Conservation (phyloP, 257 asterid species). For the Pogostemon cablin region DNA sequence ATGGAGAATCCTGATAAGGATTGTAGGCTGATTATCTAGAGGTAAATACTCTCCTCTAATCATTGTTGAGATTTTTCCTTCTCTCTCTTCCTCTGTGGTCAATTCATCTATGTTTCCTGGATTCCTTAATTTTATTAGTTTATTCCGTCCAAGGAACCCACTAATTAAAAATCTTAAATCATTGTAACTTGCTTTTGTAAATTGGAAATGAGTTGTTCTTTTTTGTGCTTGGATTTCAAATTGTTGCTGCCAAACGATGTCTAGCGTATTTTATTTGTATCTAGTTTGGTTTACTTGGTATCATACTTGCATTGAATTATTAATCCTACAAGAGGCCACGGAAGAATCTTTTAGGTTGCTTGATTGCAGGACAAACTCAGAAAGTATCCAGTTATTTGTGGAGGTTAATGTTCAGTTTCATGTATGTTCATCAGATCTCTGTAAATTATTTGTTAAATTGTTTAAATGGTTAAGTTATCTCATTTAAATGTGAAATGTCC, state of each 20-base stretch:
- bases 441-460: not conserved
- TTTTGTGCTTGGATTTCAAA: constrained; percentile 1
- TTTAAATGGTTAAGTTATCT: not conserved
- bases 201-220: not conserved
- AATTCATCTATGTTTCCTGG: constrained; percentile 29
- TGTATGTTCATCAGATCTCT: not conserved
- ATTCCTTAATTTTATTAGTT: constrained; percentile 26
- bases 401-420: not conserved
- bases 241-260: not conserved
- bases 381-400: constrained; percentile 3
- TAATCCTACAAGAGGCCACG: constrained; percentile 13
- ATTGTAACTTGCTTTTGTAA: constrained; percentile 6
- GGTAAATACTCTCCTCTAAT: constrained; percentile 35
- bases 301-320: constrained; percentile 12
- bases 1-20: constrained; percentile 33
- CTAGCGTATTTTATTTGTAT: not conserved
- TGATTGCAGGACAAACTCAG: constrained; percentile 20
- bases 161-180: constrained; percentile 6
- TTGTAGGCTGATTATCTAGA: constrained; percentile 31
- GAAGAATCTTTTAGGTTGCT: constrained; percentile 1
- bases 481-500: not conserved
- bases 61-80: constrained; percentile 29
- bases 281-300: not conserved
- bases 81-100: constrained; percentile 19
- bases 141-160: constrained; percentile 29